A percentile compares a stretch with the other conserved stretches of the same genome.
These are phyloP conservation scores for Aristolochia californica DNA, from an alignment of 164 flowering plant species.

Conservation along the genomic window DNA sequence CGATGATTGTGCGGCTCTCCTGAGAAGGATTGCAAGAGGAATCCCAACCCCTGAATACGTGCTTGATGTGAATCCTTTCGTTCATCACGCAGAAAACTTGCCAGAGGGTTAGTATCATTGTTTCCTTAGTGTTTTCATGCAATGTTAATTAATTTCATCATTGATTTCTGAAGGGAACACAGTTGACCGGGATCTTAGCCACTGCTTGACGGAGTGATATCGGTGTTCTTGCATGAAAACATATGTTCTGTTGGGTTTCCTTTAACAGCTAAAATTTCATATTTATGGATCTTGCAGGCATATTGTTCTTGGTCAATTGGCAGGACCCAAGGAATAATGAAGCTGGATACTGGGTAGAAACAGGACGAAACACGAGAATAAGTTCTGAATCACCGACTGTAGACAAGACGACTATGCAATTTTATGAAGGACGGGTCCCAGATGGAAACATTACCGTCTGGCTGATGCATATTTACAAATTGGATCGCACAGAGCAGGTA, in stretches of 20 bases:
- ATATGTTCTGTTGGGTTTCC: neutral
- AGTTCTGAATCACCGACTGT: neutral
- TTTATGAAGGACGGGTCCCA: neutral
- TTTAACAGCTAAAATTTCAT: neutral
- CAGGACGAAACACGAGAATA: neutral
- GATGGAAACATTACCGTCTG: neutral
- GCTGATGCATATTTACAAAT: neutral
- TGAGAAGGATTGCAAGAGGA: no score
- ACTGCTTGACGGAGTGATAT: neutral
- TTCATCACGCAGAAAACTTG: neutral
- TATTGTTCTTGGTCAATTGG: neutral
- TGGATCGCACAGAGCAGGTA: neutral
- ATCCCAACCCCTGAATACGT: no score
- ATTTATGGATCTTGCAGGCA: neutral
- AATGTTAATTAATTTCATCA: neutral
- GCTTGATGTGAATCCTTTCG: slow-evolving; percentile 1
- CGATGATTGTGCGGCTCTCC: no score
- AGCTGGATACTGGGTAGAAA: neutral
- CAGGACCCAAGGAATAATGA: neutral
- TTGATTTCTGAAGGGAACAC: neutral
- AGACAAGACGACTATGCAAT: neutral
- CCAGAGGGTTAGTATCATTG: neutral
- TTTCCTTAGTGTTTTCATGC: neutral
- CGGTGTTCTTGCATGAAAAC: neutral
- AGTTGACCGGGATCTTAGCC: neutral